Evolutionary conservation across 345 rosid species (phyloP), one percentile per base, ranked within the genome.

Genomic region (Populus simonii): DNA sequence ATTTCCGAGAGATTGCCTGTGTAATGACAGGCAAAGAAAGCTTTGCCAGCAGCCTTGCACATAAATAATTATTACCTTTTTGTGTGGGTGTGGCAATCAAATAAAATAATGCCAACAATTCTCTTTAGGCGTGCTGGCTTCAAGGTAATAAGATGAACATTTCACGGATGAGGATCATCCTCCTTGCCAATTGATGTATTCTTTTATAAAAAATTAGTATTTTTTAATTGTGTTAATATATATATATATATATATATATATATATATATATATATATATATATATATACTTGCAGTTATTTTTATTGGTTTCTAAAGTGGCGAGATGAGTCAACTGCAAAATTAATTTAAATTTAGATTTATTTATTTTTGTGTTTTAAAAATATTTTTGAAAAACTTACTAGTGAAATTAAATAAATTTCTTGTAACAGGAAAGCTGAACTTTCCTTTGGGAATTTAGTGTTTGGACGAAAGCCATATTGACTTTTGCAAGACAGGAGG

Each of bases 391-490:
- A 31, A 43, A 43, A 43, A 11, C 15, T 43, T 43, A 43, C 13
- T 43, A 43, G 47, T 9, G 15, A 43, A 43, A 10, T 43, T 9
- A 2, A 43, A 43, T 12, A 43, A 39, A 7, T 39, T 8, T 8
- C 2, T 7, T 6, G 10, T 8, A 10, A 43, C 47, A 43, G 47
- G 13, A 43, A 36, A 36, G 85, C 80, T 87, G 72, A 76, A 83
- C 80, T 74, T 76, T 81, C 68, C 55, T 15, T 51, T 81, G 45
- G 86, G 83, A 79, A 70, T 66, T 49, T 79, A 70, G 76, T 68
- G 66, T 9, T 78, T 83, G 85, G 83, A 79, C 49, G 80, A 41
- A 83, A 74, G 70, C 69, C 39, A 6, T 8, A 49, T 80, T 74
- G 83, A 76, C 83, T 45, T 74, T 66, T n/a, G 22, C 66, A 71